phyloP scores from a whole-genome alignment of 164 flowering plant genomes.

The Vitis vinifera region ASM3070453v1 NC_081808.1:24852001-24852500 shows the following conservation, averaged over 20 bases:
- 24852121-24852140: conserved; percentile 75
- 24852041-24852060: neutral
- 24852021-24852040: neutral
- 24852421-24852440: no score
- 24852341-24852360: no score
- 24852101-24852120: conserved; percentile 73
- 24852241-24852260: conserved; percentile 1
- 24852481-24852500: no score
- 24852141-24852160: conserved; percentile 61
- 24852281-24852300: neutral
- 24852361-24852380: no score
- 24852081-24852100: neutral
- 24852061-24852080: neutral
- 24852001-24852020: conserved; percentile 58
- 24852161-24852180: conserved; percentile 79
- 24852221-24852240: conserved; percentile 72
- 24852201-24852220: conserved; percentile 90
- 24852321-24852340: no score
- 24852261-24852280: neutral
- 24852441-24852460: no score
- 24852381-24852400: no score
- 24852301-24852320: neutral
- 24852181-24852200: conserved; percentile 98
- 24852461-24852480: no score
- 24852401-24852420: no score